Conservation (phyloP, 208 protist species). For the Trypanosoma cruzi region DNA sequence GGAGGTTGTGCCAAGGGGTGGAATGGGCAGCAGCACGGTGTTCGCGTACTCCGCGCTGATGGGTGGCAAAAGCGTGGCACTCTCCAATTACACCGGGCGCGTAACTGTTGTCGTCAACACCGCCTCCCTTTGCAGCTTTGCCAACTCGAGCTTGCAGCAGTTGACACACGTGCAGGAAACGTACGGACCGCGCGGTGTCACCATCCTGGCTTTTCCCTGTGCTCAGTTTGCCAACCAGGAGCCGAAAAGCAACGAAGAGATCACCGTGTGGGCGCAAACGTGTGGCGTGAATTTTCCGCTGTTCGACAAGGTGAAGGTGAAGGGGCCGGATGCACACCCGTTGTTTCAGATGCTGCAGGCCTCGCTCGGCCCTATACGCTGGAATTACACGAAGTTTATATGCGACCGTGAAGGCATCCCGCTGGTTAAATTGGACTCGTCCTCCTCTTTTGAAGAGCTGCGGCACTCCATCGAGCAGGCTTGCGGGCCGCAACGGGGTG, state of each 20-base stretch:
- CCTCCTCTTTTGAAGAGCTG: not conserved
- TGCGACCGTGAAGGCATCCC: conserved; percentile 56
- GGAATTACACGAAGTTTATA: conserved; percentile 83
- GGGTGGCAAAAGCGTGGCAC: conserved; percentile 35
- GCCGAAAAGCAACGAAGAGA: conserved; percentile 41
- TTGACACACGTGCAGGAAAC: conserved; percentile 47
- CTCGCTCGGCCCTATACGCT: conserved; percentile 44
- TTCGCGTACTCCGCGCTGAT: conserved; percentile 35
- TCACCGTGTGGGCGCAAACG: conserved; percentile 36
- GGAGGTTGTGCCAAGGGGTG: not conserved
- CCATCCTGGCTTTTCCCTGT: conserved; percentile 66
- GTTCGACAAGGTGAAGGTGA: conserved; percentile 65
- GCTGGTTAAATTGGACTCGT: conserved; percentile 9
- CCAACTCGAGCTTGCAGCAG: conserved; percentile 38
- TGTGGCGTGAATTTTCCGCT: conserved; percentile 45
- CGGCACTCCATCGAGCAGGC: conserved; percentile 1
- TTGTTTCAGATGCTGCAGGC: conserved; percentile 60
- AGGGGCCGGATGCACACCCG: conserved; percentile 45
- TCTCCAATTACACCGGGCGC: conserved; percentile 45
- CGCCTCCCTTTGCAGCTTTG: conserved; percentile 65
- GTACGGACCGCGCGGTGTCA: conserved; percentile 37
- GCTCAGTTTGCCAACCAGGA: conserved; percentile 73
- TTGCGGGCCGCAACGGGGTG: conserved; percentile 47
- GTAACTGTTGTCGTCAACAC: conserved; percentile 68
- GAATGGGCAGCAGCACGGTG: conserved; percentile 13